Percentiles rank a stretch among this genome's conserved stretches.
Evolutionary conservation across 495 filamentous ascomycete genomes (phyloP).

Genomic region (Copromyces sp.): DNA sequence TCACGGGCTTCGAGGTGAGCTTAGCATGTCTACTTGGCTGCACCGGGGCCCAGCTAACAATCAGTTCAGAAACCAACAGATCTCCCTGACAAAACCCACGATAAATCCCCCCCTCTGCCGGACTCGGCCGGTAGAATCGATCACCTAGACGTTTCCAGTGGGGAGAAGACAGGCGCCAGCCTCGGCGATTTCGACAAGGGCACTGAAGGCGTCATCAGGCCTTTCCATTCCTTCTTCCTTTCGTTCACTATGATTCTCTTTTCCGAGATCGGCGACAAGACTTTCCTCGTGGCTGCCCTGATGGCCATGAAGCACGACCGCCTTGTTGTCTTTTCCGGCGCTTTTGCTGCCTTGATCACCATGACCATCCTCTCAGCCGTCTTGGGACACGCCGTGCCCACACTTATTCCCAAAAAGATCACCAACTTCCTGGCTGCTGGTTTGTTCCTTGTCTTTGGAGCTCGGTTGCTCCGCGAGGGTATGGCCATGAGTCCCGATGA

Average conservation of each 20-base stretch:
- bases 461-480: slow-evolving; percentile 76
- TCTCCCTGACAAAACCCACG: slow-evolving; percentile 69
- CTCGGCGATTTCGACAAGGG: slow-evolving; percentile 29
- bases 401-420: slow-evolving; percentile 76
- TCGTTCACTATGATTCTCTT: slow-evolving; percentile 96
- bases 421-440: slow-evolving; percentile 78
- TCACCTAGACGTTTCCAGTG: slow-evolving; percentile 54
- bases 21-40: background rate
- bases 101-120: slow-evolving; percentile 64
- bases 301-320: slow-evolving; percentile 99
- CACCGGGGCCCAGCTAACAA: slow-evolving; percentile 2
- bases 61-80: slow-evolving; percentile 63
- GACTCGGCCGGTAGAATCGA: slow-evolving; percentile 50
- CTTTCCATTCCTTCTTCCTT: slow-evolving; percentile 83
- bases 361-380: slow-evolving; percentile 97
- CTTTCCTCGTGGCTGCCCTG: slow-evolving; percentile 89
- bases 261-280: slow-evolving; percentile 97
- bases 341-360: slow-evolving; percentile 77
- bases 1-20: slow-evolving; percentile 59
- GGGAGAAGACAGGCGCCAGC: slow-evolving; percentile 20
- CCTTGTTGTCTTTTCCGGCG: slow-evolving; percentile 83
- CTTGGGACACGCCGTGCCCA: slow-evolving; percentile 88
- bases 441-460: slow-evolving; percentile 83
- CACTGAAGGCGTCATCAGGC: slow-evolving; percentile 59
- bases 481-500: slow-evolving; percentile 78